These are phyloP conservation scores for Xylariaceae sp. DNA, from an alignment of 2,329 filamentous ascomycete species.

Conservation along the genomic window DNA sequence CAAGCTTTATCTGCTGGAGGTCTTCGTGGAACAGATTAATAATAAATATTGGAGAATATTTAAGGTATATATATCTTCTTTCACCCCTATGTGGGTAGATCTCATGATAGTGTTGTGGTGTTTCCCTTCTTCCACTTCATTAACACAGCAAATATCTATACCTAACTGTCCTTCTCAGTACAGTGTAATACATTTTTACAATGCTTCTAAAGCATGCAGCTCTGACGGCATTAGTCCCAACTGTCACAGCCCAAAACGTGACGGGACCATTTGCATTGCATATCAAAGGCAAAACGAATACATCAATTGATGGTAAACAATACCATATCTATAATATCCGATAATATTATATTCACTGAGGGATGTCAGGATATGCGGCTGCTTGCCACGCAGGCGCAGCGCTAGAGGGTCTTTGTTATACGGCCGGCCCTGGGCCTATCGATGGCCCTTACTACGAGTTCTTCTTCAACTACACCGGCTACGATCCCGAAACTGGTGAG, in stretches of 20 bases:
- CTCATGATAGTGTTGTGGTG: no score
- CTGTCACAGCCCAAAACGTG: constrained; percentile 20
- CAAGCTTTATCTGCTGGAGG: no score
- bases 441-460: constrained; percentile 19
- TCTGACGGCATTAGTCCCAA: constrained; percentile 20
- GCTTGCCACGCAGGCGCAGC: constrained; percentile 31
- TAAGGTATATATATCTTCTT: no score
- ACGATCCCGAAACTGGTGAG: constrained; percentile 20
- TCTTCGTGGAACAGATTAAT: no score
- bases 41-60: no score
- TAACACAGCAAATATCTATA: no score
- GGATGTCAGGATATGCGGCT: constrained; percentile 23
- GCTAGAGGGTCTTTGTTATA: constrained; percentile 31
- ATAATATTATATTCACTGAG: neutral
- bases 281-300: constrained; percentile 28
- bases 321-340: neutral
- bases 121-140: no score
- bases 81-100: no score
- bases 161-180: no score
- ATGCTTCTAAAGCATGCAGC: neutral
- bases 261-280: constrained; percentile 28
- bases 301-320: constrained; percentile 28
- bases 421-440: constrained; percentile 8
- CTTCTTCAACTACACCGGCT: constrained; percentile 30
- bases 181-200: no score